Base-by-base conservation (phyloP, 2,329 filamentous ascomycete genomes). In the Juglanconis juglandina region DNA sequence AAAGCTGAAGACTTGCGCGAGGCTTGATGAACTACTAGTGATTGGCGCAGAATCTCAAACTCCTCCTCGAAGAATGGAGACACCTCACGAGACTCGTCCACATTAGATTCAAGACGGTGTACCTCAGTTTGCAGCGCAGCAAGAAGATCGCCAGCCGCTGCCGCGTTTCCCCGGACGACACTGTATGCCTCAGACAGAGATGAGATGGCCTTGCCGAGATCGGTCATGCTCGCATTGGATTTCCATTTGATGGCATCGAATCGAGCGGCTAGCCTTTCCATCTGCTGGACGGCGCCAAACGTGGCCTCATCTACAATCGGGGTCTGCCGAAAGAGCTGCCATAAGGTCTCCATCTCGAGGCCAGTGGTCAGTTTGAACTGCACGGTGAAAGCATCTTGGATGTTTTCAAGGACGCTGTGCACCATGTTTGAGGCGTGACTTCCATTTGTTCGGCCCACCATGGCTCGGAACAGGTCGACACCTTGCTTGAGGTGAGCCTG, bases 301-400 rank as follows among this genome's bases (percentile, higher is more conserved):
- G 78, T 75, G 4, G 69, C 67, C 32, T 75, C 71, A 17, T 79
- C 78, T 1, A 79, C 73, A 30, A 87, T 77, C 4, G 85, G 80
- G 10, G 77, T 72, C 0, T 92, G 91, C 56, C 89, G 84, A 68
- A 96, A 84, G 1, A 78, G 69, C 47, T 84, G 83, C 94, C 93
- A 96, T 5, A 96, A 79, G 8, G 77, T 72, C 69, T 95, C 90
- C 90, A 96, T 95, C 65, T 86, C 88, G 11, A 92, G 77, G 0
- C 92, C 92, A 2, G 89, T 92, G 0, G 80, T 86, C 13, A 96
- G 76, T 58, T 86, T 86, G 76, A 92, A 93, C 2, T 85, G 87
- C 14, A 85, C 81, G 32, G 84, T 81, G 68, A 96, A 94, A 53
- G 81, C 80, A 44, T 76, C 76, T 48, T 81, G 74, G 2, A 88